Evolutionary conservation across 805 yeast genomes (phyloP).

Genomic region (Candida takata): DNA sequence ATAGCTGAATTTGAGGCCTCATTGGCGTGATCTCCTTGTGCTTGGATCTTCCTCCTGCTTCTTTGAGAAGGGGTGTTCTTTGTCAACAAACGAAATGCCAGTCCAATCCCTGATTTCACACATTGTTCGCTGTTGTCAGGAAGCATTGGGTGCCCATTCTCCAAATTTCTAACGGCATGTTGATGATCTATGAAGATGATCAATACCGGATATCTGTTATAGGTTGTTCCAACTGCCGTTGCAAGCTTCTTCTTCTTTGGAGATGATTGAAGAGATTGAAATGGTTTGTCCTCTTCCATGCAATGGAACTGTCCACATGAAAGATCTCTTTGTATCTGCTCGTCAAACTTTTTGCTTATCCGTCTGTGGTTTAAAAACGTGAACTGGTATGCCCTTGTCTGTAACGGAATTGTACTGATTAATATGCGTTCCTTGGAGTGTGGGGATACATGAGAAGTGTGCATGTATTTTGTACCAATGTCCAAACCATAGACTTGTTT

Average conservation of each 20-base stretch:
- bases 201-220: slow-evolving; percentile 31
- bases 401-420: slow-evolving; percentile 31
- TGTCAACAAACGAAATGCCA: neutral
- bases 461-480: neutral
- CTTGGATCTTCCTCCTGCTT: no score
- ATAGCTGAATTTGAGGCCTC: neutral
- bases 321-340: slow-evolving; percentile 23
- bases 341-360: neutral
- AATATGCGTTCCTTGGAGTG: slow-evolving; percentile 29
- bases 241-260: slow-evolving; percentile 20
- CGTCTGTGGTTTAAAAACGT: slow-evolving; percentile 35
- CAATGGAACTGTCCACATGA: slow-evolving; percentile 8
- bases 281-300: neutral
- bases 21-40: neutral
- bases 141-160: neutral
- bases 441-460: slow-evolving; percentile 10
- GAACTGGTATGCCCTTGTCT: slow-evolving; percentile 35
- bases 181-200: slow-evolving; percentile 24
- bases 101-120: neutral
- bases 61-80: no score
- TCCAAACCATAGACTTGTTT: slow-evolving; percentile 27
- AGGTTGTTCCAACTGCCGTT: slow-evolving; percentile 28
- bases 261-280: slow-evolving; percentile 5
- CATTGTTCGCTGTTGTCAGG: neutral
- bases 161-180: neutral